Percentiles rank a stretch among this genome's conserved stretches.
Conservation (phyloP, 345 rosid genomes). For the Eucalyptus marginata region DNA sequence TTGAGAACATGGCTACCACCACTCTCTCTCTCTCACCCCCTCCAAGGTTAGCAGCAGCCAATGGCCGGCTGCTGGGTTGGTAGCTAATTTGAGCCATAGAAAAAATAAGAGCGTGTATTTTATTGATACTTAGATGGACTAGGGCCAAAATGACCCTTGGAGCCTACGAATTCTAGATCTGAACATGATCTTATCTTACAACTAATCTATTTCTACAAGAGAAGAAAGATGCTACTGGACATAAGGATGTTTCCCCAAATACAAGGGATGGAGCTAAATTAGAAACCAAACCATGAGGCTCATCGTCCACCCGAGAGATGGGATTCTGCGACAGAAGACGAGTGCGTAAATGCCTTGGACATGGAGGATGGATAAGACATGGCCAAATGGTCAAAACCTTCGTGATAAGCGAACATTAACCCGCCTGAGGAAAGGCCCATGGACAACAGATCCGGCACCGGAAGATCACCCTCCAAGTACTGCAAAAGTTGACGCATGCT, state of each 20-base stretch:
- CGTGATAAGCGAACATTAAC: no score
- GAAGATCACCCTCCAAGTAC: no score
- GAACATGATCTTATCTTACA: neutral
- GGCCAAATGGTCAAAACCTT: no score
- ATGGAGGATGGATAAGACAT: no score
- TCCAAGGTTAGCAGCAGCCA: neutral
- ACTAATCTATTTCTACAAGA: neutral
- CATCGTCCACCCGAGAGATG: slow-evolving; percentile 49
- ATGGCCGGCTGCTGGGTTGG: neutral
- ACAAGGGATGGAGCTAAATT: neutral
- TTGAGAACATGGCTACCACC: no score
- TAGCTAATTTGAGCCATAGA: neutral
- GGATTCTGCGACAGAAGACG: slow-evolving; percentile 34
- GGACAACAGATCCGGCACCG: no score
- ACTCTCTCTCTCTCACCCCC: no score
- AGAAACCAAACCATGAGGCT: neutral
- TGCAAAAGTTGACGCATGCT: no score
- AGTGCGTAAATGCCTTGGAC: slow-evolving; percentile 1
- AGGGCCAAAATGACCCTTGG: neutral
- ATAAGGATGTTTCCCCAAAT: neutral
- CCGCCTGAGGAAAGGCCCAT: no score
- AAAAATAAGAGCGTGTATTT: neutral
- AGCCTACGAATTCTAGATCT: neutral
- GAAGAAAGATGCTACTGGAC: neutral
- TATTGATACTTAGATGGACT: neutral